Evolutionary conservation across 1,284 basidiomycete genomes (phyloP).

Genomic region (Pseudozyma pruni): DNA sequence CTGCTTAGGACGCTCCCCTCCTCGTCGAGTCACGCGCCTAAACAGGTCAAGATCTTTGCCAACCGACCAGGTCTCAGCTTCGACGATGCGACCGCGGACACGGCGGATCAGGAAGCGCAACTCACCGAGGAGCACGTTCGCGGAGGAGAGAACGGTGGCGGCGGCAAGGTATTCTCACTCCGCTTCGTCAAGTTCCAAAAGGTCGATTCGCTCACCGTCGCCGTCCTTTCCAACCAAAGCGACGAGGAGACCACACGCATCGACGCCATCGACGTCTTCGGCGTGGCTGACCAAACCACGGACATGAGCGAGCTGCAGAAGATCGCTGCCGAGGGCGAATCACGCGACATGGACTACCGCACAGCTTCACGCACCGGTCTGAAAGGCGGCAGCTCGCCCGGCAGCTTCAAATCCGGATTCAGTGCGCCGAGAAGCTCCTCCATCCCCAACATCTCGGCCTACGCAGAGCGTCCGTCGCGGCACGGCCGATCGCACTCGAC

Average conservation of each 20-base stretch:
- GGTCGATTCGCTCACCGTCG: conserved; percentile 75
- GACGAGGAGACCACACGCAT: conserved; percentile 80
- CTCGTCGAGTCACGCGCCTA: conserved; percentile 24
- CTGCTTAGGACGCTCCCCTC: conserved; percentile 71
- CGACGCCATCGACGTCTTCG: conserved; percentile 80
- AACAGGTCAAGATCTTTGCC: conserved; percentile 61
- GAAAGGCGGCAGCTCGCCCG: conserved; percentile 74
- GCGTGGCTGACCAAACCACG: conserved; percentile 75
- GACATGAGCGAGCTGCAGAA: conserved; percentile 54
- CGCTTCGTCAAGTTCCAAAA: conserved; percentile 82
- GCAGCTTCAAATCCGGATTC: conserved; percentile 1
- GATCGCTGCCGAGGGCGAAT: conserved; percentile 37
- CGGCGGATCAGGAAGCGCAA: conserved; percentile 69
- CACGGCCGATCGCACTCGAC: conserved; percentile 38
- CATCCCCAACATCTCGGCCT: conserved; percentile 30
- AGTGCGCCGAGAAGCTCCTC: conserved; percentile 29
- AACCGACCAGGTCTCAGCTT: conserved; percentile 68
- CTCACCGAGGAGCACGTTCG: conserved; percentile 66
- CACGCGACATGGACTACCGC: conserved; percentile 11
- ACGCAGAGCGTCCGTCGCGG: conserved; percentile 22
- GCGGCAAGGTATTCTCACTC: conserved; percentile 74
- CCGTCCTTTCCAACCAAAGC: conserved; percentile 80
- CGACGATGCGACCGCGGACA: conserved; percentile 66
- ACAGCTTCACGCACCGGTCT: conserved; percentile 56
- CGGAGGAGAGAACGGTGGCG: conserved; percentile 37